Evolutionary conservation across 2,329 filamentous ascomycete genomes (phyloP).

Genomic region (Spiromastix sp.): DNA sequence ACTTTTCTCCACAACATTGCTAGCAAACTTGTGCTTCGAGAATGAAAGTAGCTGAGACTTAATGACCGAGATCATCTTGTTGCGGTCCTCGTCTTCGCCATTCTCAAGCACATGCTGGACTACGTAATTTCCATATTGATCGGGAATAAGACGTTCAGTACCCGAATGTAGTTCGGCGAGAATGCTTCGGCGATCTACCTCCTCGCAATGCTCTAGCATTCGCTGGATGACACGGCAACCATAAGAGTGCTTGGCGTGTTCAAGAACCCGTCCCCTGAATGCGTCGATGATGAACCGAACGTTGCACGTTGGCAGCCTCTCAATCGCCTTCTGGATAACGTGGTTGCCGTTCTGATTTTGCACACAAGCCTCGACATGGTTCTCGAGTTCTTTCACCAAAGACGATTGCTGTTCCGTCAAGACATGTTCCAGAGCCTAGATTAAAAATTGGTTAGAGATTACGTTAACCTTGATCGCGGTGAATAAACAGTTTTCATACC

Average conservation of each 20-base stretch:
- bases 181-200: slow-evolving; percentile 59
- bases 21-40: slow-evolving; percentile 93
- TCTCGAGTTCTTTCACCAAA: slow-evolving; percentile 72
- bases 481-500: too few species aligned
- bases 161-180: slow-evolving; percentile 69
- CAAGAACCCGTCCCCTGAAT: slow-evolving; percentile 63
- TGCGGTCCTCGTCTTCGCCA: slow-evolving; percentile 61
- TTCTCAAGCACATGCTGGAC: slow-evolving; percentile 82
- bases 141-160: slow-evolving; percentile 62
- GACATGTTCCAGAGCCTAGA: slow-evolving; percentile 74
- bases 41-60: slow-evolving; percentile 60
- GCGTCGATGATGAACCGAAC: slow-evolving; percentile 78
- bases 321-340: slow-evolving; percentile 88
- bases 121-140: slow-evolving; percentile 94
- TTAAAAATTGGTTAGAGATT: slow-evolving; percentile 14
- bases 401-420: slow-evolving; percentile 83
- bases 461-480: too few species aligned
- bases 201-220: slow-evolving; percentile 72
- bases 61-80: slow-evolving; percentile 63
- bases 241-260: slow-evolving; percentile 68
- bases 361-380: slow-evolving; percentile 65
- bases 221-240: slow-evolving; percentile 90
- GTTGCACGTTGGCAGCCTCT: slow-evolving; percentile 64
- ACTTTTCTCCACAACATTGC: slow-evolving; percentile 94
- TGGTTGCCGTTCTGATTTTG: slow-evolving; percentile 91